These are phyloP conservation scores for Fragosphaeria purpurea DNA, from an alignment of 2,329 filamentous ascomycete genomes.

Conservation along the genomic window DNA sequence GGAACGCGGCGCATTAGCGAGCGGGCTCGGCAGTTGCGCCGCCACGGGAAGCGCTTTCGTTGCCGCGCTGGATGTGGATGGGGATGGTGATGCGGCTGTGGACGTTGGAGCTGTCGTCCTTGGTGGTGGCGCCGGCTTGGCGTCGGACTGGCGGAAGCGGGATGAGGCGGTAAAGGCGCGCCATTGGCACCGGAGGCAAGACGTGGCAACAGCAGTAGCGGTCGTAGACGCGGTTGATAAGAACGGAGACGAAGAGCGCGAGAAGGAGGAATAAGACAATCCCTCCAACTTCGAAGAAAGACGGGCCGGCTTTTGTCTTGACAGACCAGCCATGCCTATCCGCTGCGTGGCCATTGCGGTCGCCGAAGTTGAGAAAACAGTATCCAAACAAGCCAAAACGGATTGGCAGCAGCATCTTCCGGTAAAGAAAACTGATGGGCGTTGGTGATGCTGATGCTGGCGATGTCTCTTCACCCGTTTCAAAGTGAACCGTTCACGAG, in stretches of 20 bases:
- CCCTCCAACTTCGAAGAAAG: not conserved
- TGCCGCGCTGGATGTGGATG: too few relatives aligned
- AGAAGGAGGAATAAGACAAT: not conserved
- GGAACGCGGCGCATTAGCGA: slow-evolving; percentile 48
- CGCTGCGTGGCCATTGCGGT: slow-evolving; percentile 1
- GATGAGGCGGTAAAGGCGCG: slow-evolving; percentile 14
- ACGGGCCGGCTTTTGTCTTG: not conserved
- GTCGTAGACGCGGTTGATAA: not conserved
- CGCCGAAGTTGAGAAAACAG: not conserved
- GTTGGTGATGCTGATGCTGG: too few relatives aligned
- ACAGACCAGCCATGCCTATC: not conserved
- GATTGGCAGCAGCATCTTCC: too few relatives aligned
- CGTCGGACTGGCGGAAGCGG: slow-evolving; percentile 11
- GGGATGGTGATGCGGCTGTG: not conserved
- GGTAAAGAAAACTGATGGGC: too few relatives aligned
- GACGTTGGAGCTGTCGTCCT: slow-evolving; percentile 16
- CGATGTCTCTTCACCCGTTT: too few relatives aligned
- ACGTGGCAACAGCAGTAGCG: slow-evolving; percentile 8
- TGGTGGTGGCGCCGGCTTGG: slow-evolving; percentile 2
- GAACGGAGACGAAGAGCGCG: not conserved
- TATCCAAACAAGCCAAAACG: too few relatives aligned
- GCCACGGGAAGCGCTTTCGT: not conserved
- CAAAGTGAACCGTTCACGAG: not conserved
- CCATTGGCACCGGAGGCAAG: slow-evolving; percentile 42
- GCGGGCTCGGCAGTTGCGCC: slow-evolving; percentile 18